Percentiles rank a stretch among this genome's conserved stretches.
phyloP scores from a whole-genome alignment of 345 rosid genomes.

The Erodium maritimum region DNA sequence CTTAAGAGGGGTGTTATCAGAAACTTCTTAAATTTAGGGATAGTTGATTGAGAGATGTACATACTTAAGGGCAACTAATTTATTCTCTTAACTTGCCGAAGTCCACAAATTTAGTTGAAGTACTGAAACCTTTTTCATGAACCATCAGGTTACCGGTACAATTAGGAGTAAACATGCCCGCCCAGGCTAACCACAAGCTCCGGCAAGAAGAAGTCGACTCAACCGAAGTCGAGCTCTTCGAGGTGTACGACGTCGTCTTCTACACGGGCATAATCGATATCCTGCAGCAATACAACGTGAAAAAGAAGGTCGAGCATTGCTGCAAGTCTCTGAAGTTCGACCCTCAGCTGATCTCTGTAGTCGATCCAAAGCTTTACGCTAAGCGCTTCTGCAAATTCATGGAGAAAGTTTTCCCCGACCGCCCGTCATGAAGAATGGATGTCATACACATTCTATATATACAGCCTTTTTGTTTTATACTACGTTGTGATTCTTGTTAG shows the following conservation, averaged over 20 bases:
- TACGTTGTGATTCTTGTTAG: neutral
- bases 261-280: conserved; percentile 90
- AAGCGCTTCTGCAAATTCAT: conserved; percentile 64
- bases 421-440: conserved; percentile 8
- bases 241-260: conserved; percentile 80
- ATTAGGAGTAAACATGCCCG: conserved; percentile 94
- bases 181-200: conserved; percentile 66
- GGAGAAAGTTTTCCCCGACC: conserved; percentile 51
- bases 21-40: too few species aligned
- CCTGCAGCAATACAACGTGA: conserved; percentile 69
- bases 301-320: conserved; percentile 62
- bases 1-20: too few species aligned
- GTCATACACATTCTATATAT: neutral
- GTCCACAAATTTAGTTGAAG: too few species aligned
- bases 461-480: neutral
- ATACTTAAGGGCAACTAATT: too few species aligned
- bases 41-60: too few species aligned
- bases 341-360: conserved; percentile 49
- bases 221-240: conserved; percentile 54
- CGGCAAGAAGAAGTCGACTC: conserved; percentile 34
- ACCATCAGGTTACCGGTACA: conserved; percentile 62
- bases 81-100: too few species aligned
- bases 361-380: conserved; percentile 58
- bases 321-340: conserved; percentile 59
- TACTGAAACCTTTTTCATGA: neutral